Base-by-base conservation (phyloP, 495 filamentous ascomycete species). In the Talaromyces ruber region DNA sequence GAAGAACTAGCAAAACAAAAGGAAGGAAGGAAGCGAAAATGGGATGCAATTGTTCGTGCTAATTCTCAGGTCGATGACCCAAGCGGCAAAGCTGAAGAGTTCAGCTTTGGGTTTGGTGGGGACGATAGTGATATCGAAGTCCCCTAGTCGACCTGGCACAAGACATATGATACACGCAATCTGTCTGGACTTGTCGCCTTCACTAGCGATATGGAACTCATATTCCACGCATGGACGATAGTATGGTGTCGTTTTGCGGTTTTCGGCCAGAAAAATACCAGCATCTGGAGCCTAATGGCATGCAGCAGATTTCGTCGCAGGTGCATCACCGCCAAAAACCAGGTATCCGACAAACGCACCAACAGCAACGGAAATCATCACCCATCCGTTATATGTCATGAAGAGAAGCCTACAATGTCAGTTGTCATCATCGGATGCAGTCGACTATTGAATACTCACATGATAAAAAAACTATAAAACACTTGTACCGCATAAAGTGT, bases 401-500 rank as follows among this genome's bases (percentile, higher is more conserved):
- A 99, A 99, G 22, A 99, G 79, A 64, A 99, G 78, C 94, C 94
- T 98, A 52, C 18, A 59, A 34, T 18, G 43, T 59, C 59, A 68
- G 28, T 26, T 45, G 43, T 51, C 26, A 51, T 61, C n/a, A 67
- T 57, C 30, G 64, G 32, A 21, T 32, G 53, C 34, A 32, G 64
- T 22, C 12, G 34, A 11, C n/a, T 9, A 18, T 56, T 29, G 18
- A 18, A 63, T 5, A 89, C 92, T 87, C 68, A 98, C 94, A 99
- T 99, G 67, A 99, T 95, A 76, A 99, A 98, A 68, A 99, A 97
- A 55, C 92, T 93, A 76, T 99, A 99, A 70, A 97, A 99, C 60
- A 93, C 93, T 81, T 99, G 94, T 37, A 92, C 76, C 25, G 86
- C 94, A 76, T 99, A 99, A 64, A 99, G 77, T 21, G 83, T 72